Conservation (phyloP, 352 stramenopile species). For the Pythium apleroticum region DNA sequence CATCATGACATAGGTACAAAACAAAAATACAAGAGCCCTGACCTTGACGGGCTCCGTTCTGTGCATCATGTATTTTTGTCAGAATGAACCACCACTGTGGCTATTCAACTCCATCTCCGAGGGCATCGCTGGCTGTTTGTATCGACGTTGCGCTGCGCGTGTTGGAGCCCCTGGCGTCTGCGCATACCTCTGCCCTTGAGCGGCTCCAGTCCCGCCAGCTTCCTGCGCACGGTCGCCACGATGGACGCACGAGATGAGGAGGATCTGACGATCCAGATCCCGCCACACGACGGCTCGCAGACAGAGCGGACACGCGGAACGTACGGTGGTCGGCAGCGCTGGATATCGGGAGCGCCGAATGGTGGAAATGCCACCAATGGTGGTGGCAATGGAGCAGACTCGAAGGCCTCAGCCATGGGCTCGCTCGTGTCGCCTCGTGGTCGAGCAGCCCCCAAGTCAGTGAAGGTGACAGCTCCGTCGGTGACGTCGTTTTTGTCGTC, state of each 20-base stretch:
- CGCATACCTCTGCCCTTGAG: neutral
- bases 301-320: slow-evolving; percentile 68
- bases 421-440: slow-evolving; percentile 44
- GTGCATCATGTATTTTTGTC: neutral
- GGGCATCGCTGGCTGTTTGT: neutral
- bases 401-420: slow-evolving; percentile 34
- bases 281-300: slow-evolving; percentile 62
- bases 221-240: neutral
- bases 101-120: neutral
- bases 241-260: slow-evolving; percentile 55
- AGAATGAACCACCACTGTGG: neutral
- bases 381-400: slow-evolving; percentile 31
- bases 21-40: neutral
- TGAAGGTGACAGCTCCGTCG: slow-evolving; percentile 62
- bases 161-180: neutral
- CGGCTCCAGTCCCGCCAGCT: neutral
- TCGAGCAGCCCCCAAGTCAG: slow-evolving; percentile 22
- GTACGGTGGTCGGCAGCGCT: slow-evolving; percentile 74
- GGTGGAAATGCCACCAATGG: neutral
- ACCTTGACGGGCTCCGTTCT: neutral
- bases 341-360: slow-evolving; percentile 41
- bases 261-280: slow-evolving; percentile 73
- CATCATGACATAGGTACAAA: neutral
- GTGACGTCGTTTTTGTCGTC: slow-evolving; percentile 74
- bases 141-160: neutral